Conservation (phyloP, 2,329 filamentous ascomycete genomes). For the Ophiostoma piceae region DNA sequence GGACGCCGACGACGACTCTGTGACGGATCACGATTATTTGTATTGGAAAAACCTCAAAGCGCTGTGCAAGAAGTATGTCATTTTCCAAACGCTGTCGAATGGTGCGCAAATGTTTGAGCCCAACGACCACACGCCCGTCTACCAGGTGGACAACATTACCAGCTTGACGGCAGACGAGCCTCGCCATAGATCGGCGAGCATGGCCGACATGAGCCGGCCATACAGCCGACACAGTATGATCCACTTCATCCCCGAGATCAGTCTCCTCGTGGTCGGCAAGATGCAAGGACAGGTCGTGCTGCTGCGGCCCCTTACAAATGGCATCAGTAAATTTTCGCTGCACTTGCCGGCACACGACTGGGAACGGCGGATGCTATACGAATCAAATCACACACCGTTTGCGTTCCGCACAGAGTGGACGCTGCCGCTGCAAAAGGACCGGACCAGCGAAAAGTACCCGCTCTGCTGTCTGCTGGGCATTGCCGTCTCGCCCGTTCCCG, state of each 20-base stretch:
- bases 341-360: background rate
- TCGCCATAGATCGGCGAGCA: background rate
- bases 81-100: conserved; percentile 1
- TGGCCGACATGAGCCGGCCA: conserved; percentile 34
- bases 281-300: conserved; percentile 62
- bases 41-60: conserved; percentile 11
- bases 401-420: conserved; percentile 50
- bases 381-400: background rate
- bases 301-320: conserved; percentile 50
- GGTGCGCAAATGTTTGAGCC: background rate
- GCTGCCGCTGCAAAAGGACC: conserved; percentile 38
- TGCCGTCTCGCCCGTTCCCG: conserved; percentile 60
- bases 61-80: background rate
- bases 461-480: conserved; percentile 59
- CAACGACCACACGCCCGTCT: background rate
- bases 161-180: background rate
- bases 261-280: conserved; percentile 62
- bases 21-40: background rate
- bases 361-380: background rate
- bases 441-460: conserved; percentile 30
- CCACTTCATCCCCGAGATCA: conserved; percentile 62
- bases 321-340: background rate
- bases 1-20: conserved; percentile 1
- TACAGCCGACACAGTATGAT: conserved; percentile 55
- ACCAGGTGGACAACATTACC: background rate